Evolutionary conservation across 1,139 yeast genomes (phyloP), one percentile per base, ranked within the genome.

Genomic region (Suhomyces bribrorum): DNA sequence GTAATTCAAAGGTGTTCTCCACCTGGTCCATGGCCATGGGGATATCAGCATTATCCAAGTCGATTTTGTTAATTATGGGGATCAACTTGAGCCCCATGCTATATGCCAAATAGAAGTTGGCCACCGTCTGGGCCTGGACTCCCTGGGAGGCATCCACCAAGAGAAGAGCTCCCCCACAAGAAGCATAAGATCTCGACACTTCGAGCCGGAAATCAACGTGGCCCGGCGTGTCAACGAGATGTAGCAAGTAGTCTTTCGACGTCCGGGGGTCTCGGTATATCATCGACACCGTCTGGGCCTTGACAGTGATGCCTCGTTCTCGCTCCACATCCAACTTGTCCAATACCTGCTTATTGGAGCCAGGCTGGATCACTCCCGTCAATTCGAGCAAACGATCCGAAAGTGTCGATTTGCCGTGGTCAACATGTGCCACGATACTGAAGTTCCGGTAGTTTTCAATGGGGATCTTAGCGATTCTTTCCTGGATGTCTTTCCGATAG

Each of bases 261-360:
- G 65, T 54, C 5, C 76, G 75, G 7, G 83, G 78, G 54, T 87
- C 80, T 16, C 74, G 73, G 57, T 89, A 88, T 40, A 92, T 73
- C 97, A 92, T 92, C 0, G 96, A 76, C 51, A 96, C 92, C 0
- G 97, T 90, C 57, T 92, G 97, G 0, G 98, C 97, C 59, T 92
- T 92, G 39, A 92, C 92, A 0, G 98, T 92, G 55, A 92, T 92
- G 18, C 98, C 98, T 48, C 97, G 75, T 39, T 58, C 63, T 12
- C 52, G 31, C 29, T 50, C 54, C 16, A 50, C 54, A 29, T 50
- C 54, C 56, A 92, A 71, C 59, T 86, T 88, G 56, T 92, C 98
- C 58, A 92, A 69, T 18, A 92, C 94, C 57, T 90, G 97, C 49
- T 83, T 83, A 55, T 86, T 86, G n/a, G 77, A 67, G 1, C 83